phyloP scores from a whole-genome alignment of 1,139 yeast genomes.

The Geotrichum phurueaensis region DNA sequence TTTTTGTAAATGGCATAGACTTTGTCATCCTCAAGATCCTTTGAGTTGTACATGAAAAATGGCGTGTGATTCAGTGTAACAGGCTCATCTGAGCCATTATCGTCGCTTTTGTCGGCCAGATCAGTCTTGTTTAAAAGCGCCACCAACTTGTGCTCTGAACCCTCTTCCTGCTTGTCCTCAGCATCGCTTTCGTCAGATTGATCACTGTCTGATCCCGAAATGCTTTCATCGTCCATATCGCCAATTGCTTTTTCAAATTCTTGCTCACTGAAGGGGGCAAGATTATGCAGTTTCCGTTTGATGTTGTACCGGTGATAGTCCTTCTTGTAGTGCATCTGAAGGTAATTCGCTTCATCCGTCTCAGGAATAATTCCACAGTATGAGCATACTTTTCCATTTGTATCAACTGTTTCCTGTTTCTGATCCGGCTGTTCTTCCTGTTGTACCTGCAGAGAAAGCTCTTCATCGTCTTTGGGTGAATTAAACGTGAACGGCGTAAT shows the following conservation, averaged over 20 bases:
- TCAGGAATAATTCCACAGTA: conserved; percentile 16
- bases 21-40: conserved; percentile 44
- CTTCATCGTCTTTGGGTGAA: background rate
- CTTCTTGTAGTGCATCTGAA: conserved; percentile 51
- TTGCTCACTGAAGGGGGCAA: conserved; percentile 47
- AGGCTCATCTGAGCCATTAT: conserved; percentile 5
- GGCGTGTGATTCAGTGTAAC: conserved; percentile 14
- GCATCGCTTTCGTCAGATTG: conserved; percentile 22
- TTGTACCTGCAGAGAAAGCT: background rate
- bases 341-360: conserved; percentile 15
- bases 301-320: conserved; percentile 59
- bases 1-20: conserved; percentile 69
- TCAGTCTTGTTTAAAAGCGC: conserved; percentile 11
- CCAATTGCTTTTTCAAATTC: conserved; percentile 56
- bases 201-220: conserved; percentile 44
- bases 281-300: conserved; percentile 46
- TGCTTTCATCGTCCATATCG: conserved; percentile 44
- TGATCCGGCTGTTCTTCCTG: background rate
- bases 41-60: conserved; percentile 16
- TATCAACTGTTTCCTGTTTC: conserved; percentile 1
- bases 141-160: conserved; percentile 29
- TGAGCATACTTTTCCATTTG: conserved; percentile 8
- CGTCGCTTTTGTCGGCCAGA: background rate
- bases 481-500: conserved; percentile 11
- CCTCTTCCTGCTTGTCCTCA: conserved; percentile 29